Percentiles rank a stretch among this genome's conserved stretches.
phyloP scores from a whole-genome alignment of 2,329 filamentous ascomycete species.

The Alternaria tenuissima region DNA sequence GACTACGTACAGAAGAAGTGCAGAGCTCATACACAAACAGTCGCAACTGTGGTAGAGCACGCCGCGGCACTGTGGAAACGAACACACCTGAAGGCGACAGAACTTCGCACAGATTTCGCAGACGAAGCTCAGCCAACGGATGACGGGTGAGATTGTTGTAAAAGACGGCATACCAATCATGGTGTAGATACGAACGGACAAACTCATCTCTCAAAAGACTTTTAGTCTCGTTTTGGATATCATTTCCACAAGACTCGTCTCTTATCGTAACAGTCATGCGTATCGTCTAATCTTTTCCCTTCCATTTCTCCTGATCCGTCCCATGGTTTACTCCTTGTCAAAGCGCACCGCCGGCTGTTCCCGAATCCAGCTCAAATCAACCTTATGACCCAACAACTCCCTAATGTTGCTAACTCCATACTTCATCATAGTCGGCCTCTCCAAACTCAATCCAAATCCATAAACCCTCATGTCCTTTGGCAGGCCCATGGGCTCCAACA shows the following conservation, averaged over 20 bases:
- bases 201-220: not conserved
- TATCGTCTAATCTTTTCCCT: not conserved
- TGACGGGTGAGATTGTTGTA: not conserved
- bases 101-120: not conserved
- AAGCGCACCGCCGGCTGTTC: constrained; percentile 89
- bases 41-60: not conserved
- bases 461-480: constrained; percentile 92
- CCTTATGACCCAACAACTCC: constrained; percentile 92
- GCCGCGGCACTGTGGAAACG: not conserved
- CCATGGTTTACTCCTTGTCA: constrained; percentile 72
- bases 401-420: constrained; percentile 82
- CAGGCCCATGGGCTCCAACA: constrained; percentile 93
- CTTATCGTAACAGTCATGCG: constrained; percentile 11
- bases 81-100: not conserved
- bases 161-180: not conserved
- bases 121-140: not conserved
- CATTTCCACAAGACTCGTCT: constrained; percentile 9
- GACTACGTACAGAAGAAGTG: not conserved
- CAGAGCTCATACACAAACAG: not conserved
- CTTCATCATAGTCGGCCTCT: constrained; percentile 98
- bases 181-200: not conserved
- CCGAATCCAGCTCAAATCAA: constrained; percentile 92
- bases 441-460: constrained; percentile 89
- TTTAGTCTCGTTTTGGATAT: constrained; percentile 7
- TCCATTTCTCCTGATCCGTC: not conserved